A percentile compares a stretch with the other conserved stretches of the same genome.
Conservation (phyloP, 78 protist genomes). For the Monosiga brevicollis region DNA sequence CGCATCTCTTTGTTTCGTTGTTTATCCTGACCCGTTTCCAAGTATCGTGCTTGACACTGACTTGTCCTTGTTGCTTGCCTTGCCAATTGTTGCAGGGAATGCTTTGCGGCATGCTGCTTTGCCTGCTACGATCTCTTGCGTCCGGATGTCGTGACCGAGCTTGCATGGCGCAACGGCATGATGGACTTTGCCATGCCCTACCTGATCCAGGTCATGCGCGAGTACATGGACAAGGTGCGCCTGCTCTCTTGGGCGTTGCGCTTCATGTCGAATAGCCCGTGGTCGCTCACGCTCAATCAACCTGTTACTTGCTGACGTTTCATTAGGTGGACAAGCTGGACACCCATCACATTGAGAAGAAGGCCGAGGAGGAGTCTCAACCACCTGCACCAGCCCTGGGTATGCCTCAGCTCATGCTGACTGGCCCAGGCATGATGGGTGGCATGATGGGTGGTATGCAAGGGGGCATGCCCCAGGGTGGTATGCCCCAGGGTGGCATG, state of each 20-base stretch:
- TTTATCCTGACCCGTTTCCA: too few species aligned
- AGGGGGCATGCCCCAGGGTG: neutral
- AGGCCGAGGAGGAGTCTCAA: neutral
- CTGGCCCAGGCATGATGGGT: neutral
- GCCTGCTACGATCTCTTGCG: slow-evolving; percentile 88
- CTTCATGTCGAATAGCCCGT: neutral
- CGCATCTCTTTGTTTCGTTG: too few species aligned
- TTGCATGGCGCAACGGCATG: slow-evolving; percentile 92
- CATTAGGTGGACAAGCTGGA: neutral
- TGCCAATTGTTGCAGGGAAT: slow-evolving; percentile 32
- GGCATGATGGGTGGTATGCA: neutral
- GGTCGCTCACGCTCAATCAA: neutral
- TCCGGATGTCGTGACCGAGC: slow-evolving; percentile 94
- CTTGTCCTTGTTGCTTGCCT: too few species aligned
- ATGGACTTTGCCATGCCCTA: slow-evolving; percentile 97
- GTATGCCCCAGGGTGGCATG: neutral
- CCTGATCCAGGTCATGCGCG: slow-evolving; percentile 75
- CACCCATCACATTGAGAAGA: slow-evolving; percentile 1
- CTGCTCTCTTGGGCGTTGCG: neutral
- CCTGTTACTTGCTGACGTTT: neutral
- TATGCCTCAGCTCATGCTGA: slow-evolving; percentile 10
- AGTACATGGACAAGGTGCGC: slow-evolving; percentile 35
- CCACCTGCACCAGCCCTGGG: neutral
- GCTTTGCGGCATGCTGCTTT: slow-evolving; percentile 92
- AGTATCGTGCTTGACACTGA: too few species aligned